phyloP scores from a whole-genome alignment of 768 basidiomycete species.

The Suillus sp. region DNA sequence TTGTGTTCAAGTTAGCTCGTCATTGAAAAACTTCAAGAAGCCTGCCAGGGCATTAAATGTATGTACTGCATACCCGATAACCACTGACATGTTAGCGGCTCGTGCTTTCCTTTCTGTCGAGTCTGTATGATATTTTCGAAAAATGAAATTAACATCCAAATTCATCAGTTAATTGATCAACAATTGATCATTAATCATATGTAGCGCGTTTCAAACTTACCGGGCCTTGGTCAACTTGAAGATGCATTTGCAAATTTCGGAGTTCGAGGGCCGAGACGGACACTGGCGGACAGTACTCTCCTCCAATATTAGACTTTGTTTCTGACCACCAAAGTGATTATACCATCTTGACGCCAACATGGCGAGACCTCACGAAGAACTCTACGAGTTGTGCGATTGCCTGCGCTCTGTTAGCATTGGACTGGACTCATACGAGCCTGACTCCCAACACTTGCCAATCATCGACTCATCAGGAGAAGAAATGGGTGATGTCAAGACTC shows the following conservation, averaged over 20 bases:
- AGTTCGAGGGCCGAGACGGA: no score
- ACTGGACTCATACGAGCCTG: slow-evolving; percentile 29
- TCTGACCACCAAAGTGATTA: neutral
- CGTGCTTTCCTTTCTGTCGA: no score
- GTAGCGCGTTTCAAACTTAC: no score
- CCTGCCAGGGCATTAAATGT: neutral
- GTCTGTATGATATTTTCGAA: no score
- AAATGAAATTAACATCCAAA: no score
- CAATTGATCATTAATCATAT: no score
- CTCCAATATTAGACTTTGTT: neutral
- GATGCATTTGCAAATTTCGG: no score
- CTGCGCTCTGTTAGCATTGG: slow-evolving; percentile 28
- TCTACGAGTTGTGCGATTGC: slow-evolving; percentile 7
- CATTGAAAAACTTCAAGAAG: neutral
- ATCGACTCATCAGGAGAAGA: slow-evolving; percentile 36
- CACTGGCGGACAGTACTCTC: no score
- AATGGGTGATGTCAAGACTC: neutral
- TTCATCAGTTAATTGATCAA: no score
- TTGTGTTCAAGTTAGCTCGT: slow-evolving; percentile 14
- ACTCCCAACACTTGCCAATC: slow-evolving; percentile 32
- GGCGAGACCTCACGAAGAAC: slow-evolving; percentile 11
- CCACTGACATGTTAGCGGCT: no score
- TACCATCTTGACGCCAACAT: neutral
- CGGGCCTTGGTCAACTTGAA: no score
- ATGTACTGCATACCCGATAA: neutral